These are phyloP conservation scores for Penicillium bovifimosum DNA, from an alignment of 495 filamentous ascomycete genomes.

Conservation along the genomic window DNA sequence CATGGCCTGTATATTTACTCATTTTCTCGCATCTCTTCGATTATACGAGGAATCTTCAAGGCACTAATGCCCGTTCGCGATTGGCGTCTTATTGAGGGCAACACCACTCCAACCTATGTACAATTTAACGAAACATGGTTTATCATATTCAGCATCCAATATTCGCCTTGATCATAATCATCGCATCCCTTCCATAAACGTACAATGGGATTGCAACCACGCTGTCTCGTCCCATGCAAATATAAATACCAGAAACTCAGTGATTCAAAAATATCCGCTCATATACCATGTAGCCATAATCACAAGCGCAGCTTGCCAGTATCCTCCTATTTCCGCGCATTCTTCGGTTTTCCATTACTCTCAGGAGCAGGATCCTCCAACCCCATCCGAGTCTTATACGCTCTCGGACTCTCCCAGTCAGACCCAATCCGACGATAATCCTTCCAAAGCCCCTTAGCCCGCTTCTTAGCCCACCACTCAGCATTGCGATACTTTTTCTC, in stretches of 20 bases:
- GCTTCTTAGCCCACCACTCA: slow-evolving; percentile 64
- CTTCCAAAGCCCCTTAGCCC: slow-evolving; percentile 75
- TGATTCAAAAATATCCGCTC: not conserved
- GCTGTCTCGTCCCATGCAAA: slow-evolving; percentile 11
- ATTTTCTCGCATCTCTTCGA: not conserved
- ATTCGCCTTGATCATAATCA: not conserved
- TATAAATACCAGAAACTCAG: not conserved
- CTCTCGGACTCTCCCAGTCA: slow-evolving; percentile 68
- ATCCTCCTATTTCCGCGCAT: slow-evolving; percentile 29
- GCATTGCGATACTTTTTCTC: slow-evolving; percentile 63
- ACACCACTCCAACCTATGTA: slow-evolving; percentile 6
- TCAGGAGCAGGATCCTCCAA: slow-evolving; percentile 20
- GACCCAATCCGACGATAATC: slow-evolving; percentile 37
- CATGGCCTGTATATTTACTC: slow-evolving; percentile 17
- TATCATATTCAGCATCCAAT: slow-evolving; percentile 13
- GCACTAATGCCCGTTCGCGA: slow-evolving; percentile 13
- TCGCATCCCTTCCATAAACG: not conserved
- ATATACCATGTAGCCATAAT: not conserved
- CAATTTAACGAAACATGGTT: slow-evolving; percentile 12
- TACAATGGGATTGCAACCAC: slow-evolving; percentile 4
- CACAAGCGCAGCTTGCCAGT: not conserved
- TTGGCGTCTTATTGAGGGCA: not conserved
- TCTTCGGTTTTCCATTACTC: slow-evolving; percentile 21
- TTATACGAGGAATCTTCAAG: not conserved
- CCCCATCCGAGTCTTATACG: slow-evolving; percentile 71